phyloP scores from a whole-genome alignment of 495 filamentous ascomycete species.

The Penicillium malachiteum region DNA sequence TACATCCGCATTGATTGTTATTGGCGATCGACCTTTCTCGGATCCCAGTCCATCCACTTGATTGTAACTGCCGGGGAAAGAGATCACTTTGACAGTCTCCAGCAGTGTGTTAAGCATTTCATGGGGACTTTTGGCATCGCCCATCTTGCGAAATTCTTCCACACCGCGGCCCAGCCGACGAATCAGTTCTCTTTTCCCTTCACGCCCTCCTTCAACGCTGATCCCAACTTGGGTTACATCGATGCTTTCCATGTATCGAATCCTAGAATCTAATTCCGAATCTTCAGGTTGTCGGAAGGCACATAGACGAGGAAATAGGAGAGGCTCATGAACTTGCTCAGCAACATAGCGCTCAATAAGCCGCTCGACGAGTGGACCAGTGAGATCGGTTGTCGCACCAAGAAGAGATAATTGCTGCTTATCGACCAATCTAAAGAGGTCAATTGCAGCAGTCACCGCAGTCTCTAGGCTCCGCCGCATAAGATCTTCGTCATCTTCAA shows the following conservation, averaged over 20 bases:
- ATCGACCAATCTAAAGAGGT: constrained; percentile 92
- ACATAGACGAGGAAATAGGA: constrained; percentile 81
- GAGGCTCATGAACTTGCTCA: constrained; percentile 86
- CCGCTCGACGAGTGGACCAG: constrained; percentile 85
- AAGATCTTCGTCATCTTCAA: constrained; percentile 82
- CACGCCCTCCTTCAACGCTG: constrained; percentile 66
- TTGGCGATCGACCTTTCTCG: constrained; percentile 59
- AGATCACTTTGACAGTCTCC: constrained; percentile 81
- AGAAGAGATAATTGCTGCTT: constrained; percentile 92
- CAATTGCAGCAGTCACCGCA: constrained; percentile 89
- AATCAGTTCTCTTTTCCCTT: constrained; percentile 70
- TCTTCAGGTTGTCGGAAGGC: constrained; percentile 78
- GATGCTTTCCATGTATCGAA: constrained; percentile 87
- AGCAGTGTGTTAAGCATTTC: constrained; percentile 92
- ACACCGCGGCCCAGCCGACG: constrained; percentile 72
- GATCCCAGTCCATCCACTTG: constrained; percentile 34
- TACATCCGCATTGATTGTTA: constrained; percentile 94
- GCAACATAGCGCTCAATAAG: constrained; percentile 94
- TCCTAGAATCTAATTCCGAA: constrained; percentile 84
- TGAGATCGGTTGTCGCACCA: constrained; percentile 89
- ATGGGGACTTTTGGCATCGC: constrained; percentile 79
- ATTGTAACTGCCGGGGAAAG: constrained; percentile 47
- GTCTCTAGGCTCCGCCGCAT: constrained; percentile 86
- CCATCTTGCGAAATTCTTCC: constrained; percentile 87
- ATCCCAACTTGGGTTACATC: constrained; percentile 95